Base-by-base conservation (phyloP, 75 land plant genomes). In the Picea sitchensis region DNA sequence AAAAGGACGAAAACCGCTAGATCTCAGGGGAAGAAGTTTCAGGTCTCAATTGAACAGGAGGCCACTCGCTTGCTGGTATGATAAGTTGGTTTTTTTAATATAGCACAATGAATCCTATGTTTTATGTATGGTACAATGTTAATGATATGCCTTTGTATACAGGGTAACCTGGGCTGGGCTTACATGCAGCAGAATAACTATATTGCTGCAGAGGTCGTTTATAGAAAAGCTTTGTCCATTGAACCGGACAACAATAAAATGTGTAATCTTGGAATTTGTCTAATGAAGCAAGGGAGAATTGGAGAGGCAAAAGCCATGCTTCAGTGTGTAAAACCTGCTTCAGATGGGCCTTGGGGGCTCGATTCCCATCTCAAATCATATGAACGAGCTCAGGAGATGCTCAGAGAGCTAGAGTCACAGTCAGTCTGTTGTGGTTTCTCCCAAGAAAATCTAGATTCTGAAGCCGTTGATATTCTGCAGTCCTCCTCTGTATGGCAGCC, bases 141-240 rank as follows among this genome's bases (percentile, higher is more conserved):
- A 12, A 59, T 32, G 2, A 34, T 56, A n/a, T 60, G 61, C 20
- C 15, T 60, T 63, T n/a, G 23, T 36, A 44, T 72, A 65, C 88
- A 96, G 99, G 99, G 99, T 17, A 97, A 97, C 73, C 79, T 97
- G 79, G 99, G 99, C 60, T 97, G 98, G 99, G 99, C 99, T 12
- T 81, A 93, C 80, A 97, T 97, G 99, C 98, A 97, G 87, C 94
- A 97, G 47, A 84, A 87, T 58, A 95, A 90, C 80, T 95, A 88
- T 61, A 75, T 89, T 21, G 98, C 94, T 63, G 99, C 98, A n/a
- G 98, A 95, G 59, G 94, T 93, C 15, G 99, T 94, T 9, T 97
- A 97, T 61, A 81, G 98, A 76, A 80, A 92, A 78, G 99, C 99
- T 2, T 86, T 95, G 31, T 75, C 89, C 59, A 91, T 96, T 58